Conservation (phyloP, 2,329 filamentous ascomycete species). For the Grosmannia penicillata region DNA sequence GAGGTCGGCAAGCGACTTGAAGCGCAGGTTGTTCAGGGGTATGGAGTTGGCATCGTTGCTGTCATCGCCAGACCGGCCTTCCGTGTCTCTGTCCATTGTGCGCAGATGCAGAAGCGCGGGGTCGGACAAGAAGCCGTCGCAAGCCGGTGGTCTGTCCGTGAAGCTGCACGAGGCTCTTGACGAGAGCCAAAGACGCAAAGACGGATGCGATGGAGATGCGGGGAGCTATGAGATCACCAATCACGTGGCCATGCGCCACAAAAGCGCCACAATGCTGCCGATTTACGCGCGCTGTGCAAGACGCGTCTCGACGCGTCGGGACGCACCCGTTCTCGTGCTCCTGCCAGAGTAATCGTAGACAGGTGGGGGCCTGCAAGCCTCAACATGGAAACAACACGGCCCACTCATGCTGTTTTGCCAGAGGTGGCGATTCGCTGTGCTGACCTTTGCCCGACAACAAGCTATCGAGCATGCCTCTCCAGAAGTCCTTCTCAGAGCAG, state of each 20-base stretch:
- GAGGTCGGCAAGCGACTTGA: slow-evolving; percentile 5
- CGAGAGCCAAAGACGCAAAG: too few relatives aligned
- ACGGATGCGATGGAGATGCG: too few relatives aligned
- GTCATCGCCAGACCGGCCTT: not conserved
- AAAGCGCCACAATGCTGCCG: not conserved
- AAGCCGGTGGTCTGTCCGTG: too few relatives aligned
- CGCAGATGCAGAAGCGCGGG: not conserved
- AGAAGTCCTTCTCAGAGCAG: slow-evolving; percentile 26
- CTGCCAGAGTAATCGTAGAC: too few relatives aligned
- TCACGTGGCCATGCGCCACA: not conserved
- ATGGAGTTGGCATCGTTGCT: slow-evolving; percentile 1
- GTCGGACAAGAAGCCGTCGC: too few relatives aligned
- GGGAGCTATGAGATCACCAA: not conserved
- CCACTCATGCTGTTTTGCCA: too few relatives aligned
- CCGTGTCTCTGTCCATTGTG: not conserved
- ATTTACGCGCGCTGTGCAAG: not conserved
- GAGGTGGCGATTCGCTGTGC: too few relatives aligned
- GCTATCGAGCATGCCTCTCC: slow-evolving; percentile 25
- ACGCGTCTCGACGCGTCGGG: slow-evolving; percentile 4
- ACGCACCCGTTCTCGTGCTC: not conserved
- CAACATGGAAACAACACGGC: not conserved
- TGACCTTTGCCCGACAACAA: too few relatives aligned
- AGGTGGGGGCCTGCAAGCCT: too few relatives aligned
- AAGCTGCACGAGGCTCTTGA: too few relatives aligned
- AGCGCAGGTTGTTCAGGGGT: slow-evolving; percentile 4